These are phyloP conservation scores for Acorus calamus DNA, from an alignment of 106 monocot species.

Conservation along the genomic window DNA sequence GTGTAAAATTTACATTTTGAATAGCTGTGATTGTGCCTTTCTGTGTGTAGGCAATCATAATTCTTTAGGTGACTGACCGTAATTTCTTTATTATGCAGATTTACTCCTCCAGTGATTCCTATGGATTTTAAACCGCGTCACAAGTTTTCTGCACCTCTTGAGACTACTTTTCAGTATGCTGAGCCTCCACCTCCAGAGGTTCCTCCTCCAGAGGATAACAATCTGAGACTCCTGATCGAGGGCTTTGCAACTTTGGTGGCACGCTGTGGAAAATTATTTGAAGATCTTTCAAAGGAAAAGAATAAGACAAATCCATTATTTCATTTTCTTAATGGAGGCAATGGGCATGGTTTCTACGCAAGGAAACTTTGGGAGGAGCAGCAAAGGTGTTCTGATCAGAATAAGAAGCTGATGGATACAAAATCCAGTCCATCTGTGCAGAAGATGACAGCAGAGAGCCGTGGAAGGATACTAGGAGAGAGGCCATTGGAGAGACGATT, in stretches of 20 bases:
- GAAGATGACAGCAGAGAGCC: slow-evolving; percentile 68
- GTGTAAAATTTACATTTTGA: not conserved
- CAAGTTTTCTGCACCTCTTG: slow-evolving; percentile 48
- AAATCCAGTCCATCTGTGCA: slow-evolving; percentile 23
- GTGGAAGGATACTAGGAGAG: slow-evolving; percentile 86
- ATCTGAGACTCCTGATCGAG: slow-evolving; percentile 60
- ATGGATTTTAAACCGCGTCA: slow-evolving; percentile 52
- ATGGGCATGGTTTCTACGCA: slow-evolving; percentile 66
- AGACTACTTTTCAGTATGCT: slow-evolving; percentile 19
- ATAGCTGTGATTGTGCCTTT: slow-evolving; percentile 1
- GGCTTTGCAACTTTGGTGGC: slow-evolving; percentile 82
- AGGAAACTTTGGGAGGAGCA: slow-evolving; percentile 90
- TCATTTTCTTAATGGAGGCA: slow-evolving; percentile 69
- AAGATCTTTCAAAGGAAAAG: slow-evolving; percentile 85
- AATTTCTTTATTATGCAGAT: slow-evolving; percentile 35
- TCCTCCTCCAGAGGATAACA: slow-evolving; percentile 70
- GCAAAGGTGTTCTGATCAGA: slow-evolving; percentile 35
- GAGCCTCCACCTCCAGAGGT: slow-evolving; percentile 65
- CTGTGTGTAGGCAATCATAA: not conserved
- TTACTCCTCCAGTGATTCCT: slow-evolving; percentile 72
- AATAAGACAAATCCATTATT: slow-evolving; percentile 74
- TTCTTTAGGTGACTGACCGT: not conserved
- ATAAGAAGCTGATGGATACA: slow-evolving; percentile 11
- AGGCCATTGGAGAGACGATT: slow-evolving; percentile 51
- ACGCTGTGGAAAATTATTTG: slow-evolving; percentile 83